Base-by-base conservation (phyloP, 1,284 basidiomycete genomes). In the Trichosporon sp. region DNA sequence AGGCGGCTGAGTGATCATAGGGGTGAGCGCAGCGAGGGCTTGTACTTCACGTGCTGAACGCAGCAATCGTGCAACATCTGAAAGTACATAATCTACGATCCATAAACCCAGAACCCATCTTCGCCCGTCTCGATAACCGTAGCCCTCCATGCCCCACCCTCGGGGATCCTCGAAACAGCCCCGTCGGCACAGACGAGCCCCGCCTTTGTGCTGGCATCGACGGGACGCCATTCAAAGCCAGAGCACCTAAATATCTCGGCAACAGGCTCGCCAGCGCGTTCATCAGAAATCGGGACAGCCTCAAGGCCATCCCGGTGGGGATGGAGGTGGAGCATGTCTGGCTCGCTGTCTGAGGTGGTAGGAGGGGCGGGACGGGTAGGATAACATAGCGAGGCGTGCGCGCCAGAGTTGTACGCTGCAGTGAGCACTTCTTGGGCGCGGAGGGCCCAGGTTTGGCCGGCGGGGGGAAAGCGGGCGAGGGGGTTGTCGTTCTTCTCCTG, bases 151-250 rank as follows among this genome's bases (percentile, higher is more conserved):
- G 37, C 83, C 8, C 88, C 88, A 5, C 85, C 85, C 21, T 74
- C 73, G 19, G 85, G 83, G 33, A 91, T 84, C 5, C 78, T 74
- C 13, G 85, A 82, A 56, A 92, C 86, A 3, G 85, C 81, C 2
- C 91, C 91, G 71, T 93, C 91, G 1, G 84, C 84, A 70, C 91
- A 93, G 14, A 92, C 72, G 16, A 87, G 75, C 73, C 88, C 58
- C 14, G 34, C 56, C 40, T 65, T 65, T 10, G 36, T 40, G 1
- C 10, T 2, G 10, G 3, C 23, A 25, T 83, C 88, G 71, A 73
- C 89, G 23, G 92, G 91, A 49, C 81, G 81, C 94, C 94, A 97
- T 66, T 88, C 86, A 87, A 92, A 95, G 4, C 87, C 88, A 5
- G 84, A 84, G 68, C 88, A 90, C 23, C 94, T 84, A 63, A 89